These are phyloP conservation scores for Colletotrichum sidae DNA, from an alignment of 2,329 filamentous ascomycete species.

Conservation along the genomic window DNA sequence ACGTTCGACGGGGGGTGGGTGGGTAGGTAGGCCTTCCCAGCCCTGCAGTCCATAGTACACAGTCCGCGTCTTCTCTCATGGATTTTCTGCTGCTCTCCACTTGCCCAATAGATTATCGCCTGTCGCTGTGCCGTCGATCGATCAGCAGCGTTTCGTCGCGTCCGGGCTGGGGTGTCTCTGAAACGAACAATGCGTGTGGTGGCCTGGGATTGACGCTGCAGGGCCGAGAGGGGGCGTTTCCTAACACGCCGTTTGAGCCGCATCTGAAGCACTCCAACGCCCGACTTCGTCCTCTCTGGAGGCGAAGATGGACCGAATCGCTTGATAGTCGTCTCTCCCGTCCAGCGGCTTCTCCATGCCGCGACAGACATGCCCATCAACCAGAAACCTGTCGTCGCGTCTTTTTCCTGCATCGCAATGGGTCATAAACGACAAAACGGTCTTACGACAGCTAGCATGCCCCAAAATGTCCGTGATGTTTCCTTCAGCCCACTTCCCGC, in stretches of 20 bases:
- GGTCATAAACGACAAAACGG: neutral
- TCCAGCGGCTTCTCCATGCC: too few species aligned
- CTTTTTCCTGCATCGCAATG: neutral
- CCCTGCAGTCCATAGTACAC: too few species aligned
- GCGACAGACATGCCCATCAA: slow-evolving; percentile 3
- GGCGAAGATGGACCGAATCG: too few species aligned
- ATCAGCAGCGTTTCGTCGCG: slow-evolving; percentile 36
- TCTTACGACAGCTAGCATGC: too few species aligned
- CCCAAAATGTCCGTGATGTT: slow-evolving; percentile 23
- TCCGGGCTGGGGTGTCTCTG: slow-evolving; percentile 33
- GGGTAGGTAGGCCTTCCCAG: too few species aligned
- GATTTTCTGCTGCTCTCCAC: neutral
- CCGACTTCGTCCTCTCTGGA: neutral
- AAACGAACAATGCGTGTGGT: slow-evolving; percentile 35
- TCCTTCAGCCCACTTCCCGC: slow-evolving; percentile 29
- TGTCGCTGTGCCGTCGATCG: slow-evolving; percentile 30
- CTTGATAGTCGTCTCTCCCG: too few species aligned
- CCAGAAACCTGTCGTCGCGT: slow-evolving; percentile 10
- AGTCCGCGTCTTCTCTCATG: too few species aligned
- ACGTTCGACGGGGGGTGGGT: too few species aligned
- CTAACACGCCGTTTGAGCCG: slow-evolving; percentile 36
- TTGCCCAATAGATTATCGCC: neutral
- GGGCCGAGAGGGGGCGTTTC: slow-evolving; percentile 3
- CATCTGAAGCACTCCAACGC: slow-evolving; percentile 23
- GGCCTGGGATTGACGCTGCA: slow-evolving; percentile 32